Conservation (phyloP, 768 basidiomycete genomes). For the Russula emetica region DNA sequence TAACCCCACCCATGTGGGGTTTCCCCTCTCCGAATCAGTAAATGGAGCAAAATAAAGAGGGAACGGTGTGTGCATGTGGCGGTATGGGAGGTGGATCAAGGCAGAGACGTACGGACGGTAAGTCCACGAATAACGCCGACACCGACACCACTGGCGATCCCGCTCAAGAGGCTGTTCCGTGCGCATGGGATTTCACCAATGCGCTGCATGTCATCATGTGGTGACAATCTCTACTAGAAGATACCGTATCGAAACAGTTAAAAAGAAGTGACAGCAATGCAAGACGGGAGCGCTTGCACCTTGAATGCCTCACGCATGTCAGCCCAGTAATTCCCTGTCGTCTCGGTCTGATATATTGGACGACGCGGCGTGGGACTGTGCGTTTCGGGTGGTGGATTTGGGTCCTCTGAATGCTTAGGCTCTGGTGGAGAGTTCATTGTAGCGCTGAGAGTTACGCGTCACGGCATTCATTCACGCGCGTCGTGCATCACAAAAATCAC, state of each 20-base stretch:
- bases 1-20: conserved; percentile 30
- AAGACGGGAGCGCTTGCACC: conserved; percentile 27
- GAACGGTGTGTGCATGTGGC: not conserved
- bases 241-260: not conserved
- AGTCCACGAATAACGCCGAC: conserved; percentile 71
- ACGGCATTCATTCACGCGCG: not conserved
- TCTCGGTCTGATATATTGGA: conserved; percentile 33
- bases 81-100: not conserved
- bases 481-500: not conserved
- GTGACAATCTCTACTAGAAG: conserved; percentile 41
- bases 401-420: conserved; percentile 19
- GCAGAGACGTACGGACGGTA: conserved; percentile 49
- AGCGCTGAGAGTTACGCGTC: not conserved
- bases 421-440: conserved; percentile 25
- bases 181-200: conserved; percentile 74
- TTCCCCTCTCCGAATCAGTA: not conserved
- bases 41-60: not conserved
- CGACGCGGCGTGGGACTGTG: conserved; percentile 1
- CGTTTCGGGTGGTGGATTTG: conserved; percentile 15
- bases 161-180: conserved; percentile 66
- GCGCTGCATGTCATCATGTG: conserved; percentile 51
- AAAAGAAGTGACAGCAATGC: not conserved
- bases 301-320: conserved; percentile 37
- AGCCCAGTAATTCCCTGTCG: conserved; percentile 35
- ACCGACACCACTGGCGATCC: conserved; percentile 75